These are phyloP conservation scores for Diatrype stigma DNA, from an alignment of 2,329 filamentous ascomycete species.

Conservation along the genomic window DNA sequence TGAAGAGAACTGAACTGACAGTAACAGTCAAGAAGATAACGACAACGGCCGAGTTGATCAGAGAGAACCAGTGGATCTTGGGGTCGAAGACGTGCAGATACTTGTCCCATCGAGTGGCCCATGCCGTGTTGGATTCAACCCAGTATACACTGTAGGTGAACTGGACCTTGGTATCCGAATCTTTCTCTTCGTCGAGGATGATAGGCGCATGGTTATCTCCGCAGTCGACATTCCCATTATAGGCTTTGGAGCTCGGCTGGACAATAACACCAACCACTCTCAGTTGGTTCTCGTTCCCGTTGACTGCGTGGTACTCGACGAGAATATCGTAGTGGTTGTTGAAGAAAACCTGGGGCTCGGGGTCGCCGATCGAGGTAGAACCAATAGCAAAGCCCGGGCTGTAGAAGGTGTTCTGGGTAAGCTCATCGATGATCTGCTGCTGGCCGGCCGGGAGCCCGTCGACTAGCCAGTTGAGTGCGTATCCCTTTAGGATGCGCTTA, in stretches of 20 bases:
- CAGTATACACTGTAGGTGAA: conserved; percentile 95
- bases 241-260: conserved; percentile 69
- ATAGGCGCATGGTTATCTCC: conserved; percentile 51
- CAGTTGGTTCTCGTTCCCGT: conserved; percentile 61
- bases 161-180: conserved; percentile 58
- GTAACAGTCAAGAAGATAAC: conserved; percentile 88
- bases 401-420: conserved; percentile 77
- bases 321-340: conserved; percentile 96
- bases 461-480: conserved; percentile 92
- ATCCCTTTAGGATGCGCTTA: conserved; percentile 74
- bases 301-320: conserved; percentile 85
- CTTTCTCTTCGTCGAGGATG: conserved; percentile 58
- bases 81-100: conserved; percentile 96
- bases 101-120: conserved; percentile 98
- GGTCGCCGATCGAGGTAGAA: conserved; percentile 36
- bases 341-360: conserved; percentile 57
- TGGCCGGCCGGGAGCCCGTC: conserved; percentile 92
- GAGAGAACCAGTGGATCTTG: conserved; percentile 98
- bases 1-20: conserved; percentile 85
- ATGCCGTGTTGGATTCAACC: conserved; percentile 77
- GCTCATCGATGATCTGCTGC: conserved; percentile 68
- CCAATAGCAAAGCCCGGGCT: conserved; percentile 88
- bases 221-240: conserved; percentile 59
- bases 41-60: conserved; percentile 93
- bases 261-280: conserved; percentile 91